Conservation (phyloP, 441 rosid genomes). For the Gossypium armourianum region DNA sequence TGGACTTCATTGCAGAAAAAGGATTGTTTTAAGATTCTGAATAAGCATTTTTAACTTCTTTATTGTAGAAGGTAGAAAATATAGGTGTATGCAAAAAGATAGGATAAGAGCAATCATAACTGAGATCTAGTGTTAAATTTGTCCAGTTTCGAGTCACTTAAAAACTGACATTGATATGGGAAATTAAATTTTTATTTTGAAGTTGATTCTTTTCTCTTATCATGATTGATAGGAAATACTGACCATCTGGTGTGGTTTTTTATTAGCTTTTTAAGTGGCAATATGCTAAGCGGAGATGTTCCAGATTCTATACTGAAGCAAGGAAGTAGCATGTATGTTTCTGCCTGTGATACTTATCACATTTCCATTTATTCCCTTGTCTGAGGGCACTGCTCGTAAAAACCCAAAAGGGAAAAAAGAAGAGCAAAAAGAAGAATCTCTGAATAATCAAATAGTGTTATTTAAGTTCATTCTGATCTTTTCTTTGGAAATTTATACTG, state of each 20-base stretch:
- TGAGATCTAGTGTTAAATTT: neutral
- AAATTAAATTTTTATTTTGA: neutral
- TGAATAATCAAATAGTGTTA: neutral
- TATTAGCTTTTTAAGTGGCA: conserved; percentile 51
- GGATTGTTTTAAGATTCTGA: neutral
- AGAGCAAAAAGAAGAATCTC: neutral
- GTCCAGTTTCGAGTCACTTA: neutral
- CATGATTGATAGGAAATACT: neutral
- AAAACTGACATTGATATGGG: neutral
- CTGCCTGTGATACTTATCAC: conserved; percentile 7
- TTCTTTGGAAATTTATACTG: neutral
- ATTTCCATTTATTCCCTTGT: neutral
- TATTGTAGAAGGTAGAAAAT: neutral
- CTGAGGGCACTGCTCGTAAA: neutral
- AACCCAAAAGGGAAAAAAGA: neutral
- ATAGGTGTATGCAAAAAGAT: neutral
- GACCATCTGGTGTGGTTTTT: conserved; percentile 18
- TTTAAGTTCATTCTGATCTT: neutral
- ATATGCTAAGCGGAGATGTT: conserved; percentile 49
- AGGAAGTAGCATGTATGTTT: conserved; percentile 58
- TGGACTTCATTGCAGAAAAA: neutral
- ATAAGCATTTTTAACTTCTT: conserved; percentile 1
- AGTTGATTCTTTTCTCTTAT: neutral
- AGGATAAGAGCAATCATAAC: neutral
- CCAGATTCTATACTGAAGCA: conserved; percentile 56